phyloP scores from a whole-genome alignment of 1,139 yeast genomes.

The Candida neerlandica region DNA sequence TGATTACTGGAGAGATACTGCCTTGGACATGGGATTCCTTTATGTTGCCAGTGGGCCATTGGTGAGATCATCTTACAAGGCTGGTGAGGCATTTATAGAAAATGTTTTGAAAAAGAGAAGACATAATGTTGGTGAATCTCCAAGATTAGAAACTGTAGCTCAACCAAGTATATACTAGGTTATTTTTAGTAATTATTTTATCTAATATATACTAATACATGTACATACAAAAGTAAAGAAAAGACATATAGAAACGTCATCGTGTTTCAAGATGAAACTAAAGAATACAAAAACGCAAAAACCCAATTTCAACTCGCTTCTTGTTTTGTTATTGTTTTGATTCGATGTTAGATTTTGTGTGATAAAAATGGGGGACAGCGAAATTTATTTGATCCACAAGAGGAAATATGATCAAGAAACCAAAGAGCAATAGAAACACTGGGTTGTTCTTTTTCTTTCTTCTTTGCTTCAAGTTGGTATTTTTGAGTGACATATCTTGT shows the following conservation, averaged over 20 bases:
- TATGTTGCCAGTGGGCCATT: conserved; percentile 98
- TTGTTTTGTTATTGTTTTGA: conserved; percentile 1
- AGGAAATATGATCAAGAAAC: not conserved
- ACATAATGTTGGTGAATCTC: conserved; percentile 51
- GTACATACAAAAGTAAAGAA: not conserved
- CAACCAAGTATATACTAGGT: conserved; percentile 19
- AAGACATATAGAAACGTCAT: not conserved
- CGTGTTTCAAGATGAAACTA: conserved; percentile 1
- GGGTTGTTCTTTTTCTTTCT: not conserved
- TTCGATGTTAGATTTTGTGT: conserved; percentile 1
- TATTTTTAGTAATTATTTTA: not conserved
- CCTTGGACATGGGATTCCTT: conserved; percentile 87
- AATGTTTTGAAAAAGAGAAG: conserved; percentile 82
- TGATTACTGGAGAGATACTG: conserved; percentile 88
- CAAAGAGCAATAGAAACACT: not conserved
- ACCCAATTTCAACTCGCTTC: not conserved
- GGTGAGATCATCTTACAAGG: conserved; percentile 95
- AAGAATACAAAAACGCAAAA: not conserved
- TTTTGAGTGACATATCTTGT: not conserved
- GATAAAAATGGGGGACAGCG: not conserved
- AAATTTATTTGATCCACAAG: not conserved
- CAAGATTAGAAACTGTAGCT: conserved; percentile 34
- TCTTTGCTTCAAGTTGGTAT: not conserved
- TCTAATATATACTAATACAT: not conserved
- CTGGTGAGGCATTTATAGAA: conserved; percentile 97